phyloP scores from a whole-genome alignment of 2,329 filamentous ascomycete genomes.

The Aspergillus terreus region DNA sequence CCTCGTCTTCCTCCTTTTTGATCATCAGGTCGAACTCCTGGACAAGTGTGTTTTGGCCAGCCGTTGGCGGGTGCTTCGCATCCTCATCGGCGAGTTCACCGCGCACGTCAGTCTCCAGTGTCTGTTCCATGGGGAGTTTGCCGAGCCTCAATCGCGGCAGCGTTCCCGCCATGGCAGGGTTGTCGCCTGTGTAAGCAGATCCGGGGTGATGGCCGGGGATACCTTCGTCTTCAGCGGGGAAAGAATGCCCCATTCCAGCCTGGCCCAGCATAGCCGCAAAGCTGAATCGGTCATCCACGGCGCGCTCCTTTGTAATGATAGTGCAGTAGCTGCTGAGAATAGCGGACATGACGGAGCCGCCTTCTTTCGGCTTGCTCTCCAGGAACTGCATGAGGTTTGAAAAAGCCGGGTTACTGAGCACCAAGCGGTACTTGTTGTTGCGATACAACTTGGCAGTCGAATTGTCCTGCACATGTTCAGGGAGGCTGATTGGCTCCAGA shows the following conservation, averaged over 20 bases:
- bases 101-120: constrained; percentile 78
- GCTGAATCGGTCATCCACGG: constrained; percentile 55
- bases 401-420: constrained; percentile 80
- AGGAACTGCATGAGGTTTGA: constrained; percentile 82
- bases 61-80: constrained; percentile 64
- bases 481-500: constrained; percentile 69
- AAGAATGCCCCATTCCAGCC: constrained; percentile 52
- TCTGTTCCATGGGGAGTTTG: constrained; percentile 75
- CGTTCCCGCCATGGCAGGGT: constrained; percentile 54
- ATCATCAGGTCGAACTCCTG: constrained; percentile 85
- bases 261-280: constrained; percentile 58
- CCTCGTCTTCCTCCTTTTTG: constrained; percentile 85
- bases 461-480: constrained; percentile 75
- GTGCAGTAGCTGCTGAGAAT: constrained; percentile 63
- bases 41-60: constrained; percentile 69
- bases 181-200: constrained; percentile 57
- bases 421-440: constrained; percentile 82
- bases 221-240: constrained; percentile 64
- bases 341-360: constrained; percentile 72
- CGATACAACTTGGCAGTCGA: constrained; percentile 75
- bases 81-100: constrained; percentile 86
- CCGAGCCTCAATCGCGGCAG: constrained; percentile 69
- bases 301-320: constrained; percentile 57
- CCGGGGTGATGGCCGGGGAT: constrained; percentile 66
- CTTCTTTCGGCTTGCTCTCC: constrained; percentile 78